Percentiles rank a stretch among this genome's conserved stretches.
phyloP scores from a whole-genome alignment of 2,329 filamentous ascomycete species.

The Stachybotrys chlorohalonatus region DNA sequence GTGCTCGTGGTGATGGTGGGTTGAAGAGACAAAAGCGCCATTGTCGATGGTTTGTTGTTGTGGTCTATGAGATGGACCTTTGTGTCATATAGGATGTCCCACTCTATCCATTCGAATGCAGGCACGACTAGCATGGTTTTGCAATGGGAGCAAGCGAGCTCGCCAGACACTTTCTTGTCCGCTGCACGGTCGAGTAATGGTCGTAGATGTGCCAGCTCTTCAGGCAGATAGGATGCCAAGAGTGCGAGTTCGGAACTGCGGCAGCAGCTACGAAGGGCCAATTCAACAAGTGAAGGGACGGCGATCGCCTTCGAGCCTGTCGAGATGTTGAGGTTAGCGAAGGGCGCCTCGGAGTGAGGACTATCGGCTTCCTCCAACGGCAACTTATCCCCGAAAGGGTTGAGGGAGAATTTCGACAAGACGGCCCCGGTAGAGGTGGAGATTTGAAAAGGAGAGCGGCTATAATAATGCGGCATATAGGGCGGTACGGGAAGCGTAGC shows the following conservation, averaged over 20 bases:
- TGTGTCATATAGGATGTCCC: constrained; percentile 34
- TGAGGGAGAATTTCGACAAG: constrained; percentile 20
- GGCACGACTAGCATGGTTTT: constrained; percentile 38
- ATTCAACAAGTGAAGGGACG: constrained; percentile 42
- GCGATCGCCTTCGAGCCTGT: constrained; percentile 13
- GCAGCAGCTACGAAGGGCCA: constrained; percentile 38
- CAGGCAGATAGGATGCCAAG: constrained; percentile 32
- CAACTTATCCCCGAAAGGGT: constrained; percentile 9
- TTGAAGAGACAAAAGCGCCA: not conserved
- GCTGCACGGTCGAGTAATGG: constrained; percentile 29
- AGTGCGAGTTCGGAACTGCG: constrained; percentile 31
- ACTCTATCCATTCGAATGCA: constrained; percentile 53
- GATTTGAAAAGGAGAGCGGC: constrained; percentile 21
- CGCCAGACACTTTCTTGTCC: constrained; percentile 36
- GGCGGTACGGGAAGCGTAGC: not conserved
- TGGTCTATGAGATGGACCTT: not conserved
- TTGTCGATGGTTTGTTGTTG: not conserved
- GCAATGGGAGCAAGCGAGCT: constrained; percentile 44
- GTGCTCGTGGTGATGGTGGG: not conserved
- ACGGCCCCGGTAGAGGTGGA: constrained; percentile 18
- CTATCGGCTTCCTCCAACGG: constrained; percentile 9
- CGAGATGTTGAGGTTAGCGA: not conserved
- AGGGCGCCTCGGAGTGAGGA: not conserved
- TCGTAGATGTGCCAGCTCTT: constrained; percentile 29
- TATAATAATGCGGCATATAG: constrained; percentile 6